Conservation (phyloP, 169 alveolate genomes). For the Plasmodium vivax region DNA sequence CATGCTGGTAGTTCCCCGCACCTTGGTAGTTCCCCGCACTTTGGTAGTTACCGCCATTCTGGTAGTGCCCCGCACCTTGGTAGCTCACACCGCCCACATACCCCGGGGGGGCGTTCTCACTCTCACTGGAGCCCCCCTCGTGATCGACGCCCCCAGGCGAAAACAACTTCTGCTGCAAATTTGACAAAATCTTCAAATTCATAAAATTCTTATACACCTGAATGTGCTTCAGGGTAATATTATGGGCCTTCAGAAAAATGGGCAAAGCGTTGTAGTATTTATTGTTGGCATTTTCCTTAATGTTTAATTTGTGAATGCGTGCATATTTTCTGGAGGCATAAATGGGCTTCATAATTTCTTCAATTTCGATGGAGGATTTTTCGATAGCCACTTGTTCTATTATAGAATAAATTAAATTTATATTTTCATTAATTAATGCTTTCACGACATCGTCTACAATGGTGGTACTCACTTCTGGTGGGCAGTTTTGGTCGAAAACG, state of each 20-base stretch:
- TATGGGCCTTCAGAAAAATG: slow-evolving; percentile 63
- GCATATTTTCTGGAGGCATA: slow-evolving; percentile 75
- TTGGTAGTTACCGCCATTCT: not conserved
- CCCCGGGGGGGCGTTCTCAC: not conserved
- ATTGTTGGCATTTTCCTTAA: slow-evolving; percentile 46
- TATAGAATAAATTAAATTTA: slow-evolving; percentile 81
- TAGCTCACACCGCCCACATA: not conserved
- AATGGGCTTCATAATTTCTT: slow-evolving; percentile 77
- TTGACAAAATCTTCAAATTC: slow-evolving; percentile 53
- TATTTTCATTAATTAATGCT: slow-evolving; percentile 81
- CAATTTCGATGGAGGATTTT: slow-evolving; percentile 78
- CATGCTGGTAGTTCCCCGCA: too few relatives aligned
- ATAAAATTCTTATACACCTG: slow-evolving; percentile 74
- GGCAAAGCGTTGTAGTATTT: slow-evolving; percentile 71
- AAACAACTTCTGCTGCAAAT: slow-evolving; percentile 53
- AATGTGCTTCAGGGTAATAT: slow-evolving; percentile 66
- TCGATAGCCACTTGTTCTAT: slow-evolving; percentile 85
- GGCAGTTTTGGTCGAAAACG: slow-evolving; percentile 21
- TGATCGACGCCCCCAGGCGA: slow-evolving; percentile 8
- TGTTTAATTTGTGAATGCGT: slow-evolving; percentile 59
- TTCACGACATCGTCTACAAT: slow-evolving; percentile 79
- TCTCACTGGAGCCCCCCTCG: slow-evolving; percentile 23
- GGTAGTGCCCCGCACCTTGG: not conserved
- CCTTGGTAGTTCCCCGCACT: too few relatives aligned
- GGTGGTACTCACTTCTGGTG: slow-evolving; percentile 56